Base-by-base conservation (phyloP, 306 rosid genomes). In the Inga leiocalycina region DNA sequence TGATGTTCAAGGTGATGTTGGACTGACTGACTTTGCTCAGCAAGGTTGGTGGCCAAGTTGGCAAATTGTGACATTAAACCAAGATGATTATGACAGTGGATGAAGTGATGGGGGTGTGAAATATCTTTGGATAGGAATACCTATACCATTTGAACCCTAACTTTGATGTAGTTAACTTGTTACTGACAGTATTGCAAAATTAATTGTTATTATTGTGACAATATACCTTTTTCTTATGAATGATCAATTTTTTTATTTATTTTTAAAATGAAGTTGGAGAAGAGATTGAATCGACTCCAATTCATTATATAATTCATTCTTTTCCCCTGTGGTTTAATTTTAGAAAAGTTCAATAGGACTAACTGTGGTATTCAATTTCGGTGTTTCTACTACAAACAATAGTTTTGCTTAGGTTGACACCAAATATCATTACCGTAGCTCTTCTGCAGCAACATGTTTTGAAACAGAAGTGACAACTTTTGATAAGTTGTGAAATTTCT, bases 401-500 rank as follows among this genome's bases (percentile, higher is more conserved):
- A 10, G 34, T 3, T 24, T 61, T 61, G 17, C 16, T 20, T 8
- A n/a, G 15, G 34, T 24, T 22, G 24, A 20, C 24, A 10, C 65
- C 5, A n/a, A 57, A 61, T 24, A 24, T 22, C 16, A 4, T 61
- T 11, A 22, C 34, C 34, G 13, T 24, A 61, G 67, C 35, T 24
- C 67, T 2, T 61, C 16, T 22, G 67, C 34, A 24, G 67, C 67
- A 61, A 27, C 35, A 32, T 22, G 34, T 22, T 24, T 10, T 8
- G 16, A 61, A 3, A 22, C 67, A 11, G 67, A 61, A 10, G 15
- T 61, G 67, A 24, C 34, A 61, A 27, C 34, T 61, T 22, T 24
- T 61, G 70, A 32, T 65, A 32, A 66, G 41, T 34, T 75, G 46
- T 74, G 84, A 65, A 24, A 24, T 75, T 67, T 8, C 66, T 27